These are phyloP conservation scores for Paraurostyla sp. DNA, from an alignment of 73 alveolate genomes.

Conservation along the genomic window DNA sequence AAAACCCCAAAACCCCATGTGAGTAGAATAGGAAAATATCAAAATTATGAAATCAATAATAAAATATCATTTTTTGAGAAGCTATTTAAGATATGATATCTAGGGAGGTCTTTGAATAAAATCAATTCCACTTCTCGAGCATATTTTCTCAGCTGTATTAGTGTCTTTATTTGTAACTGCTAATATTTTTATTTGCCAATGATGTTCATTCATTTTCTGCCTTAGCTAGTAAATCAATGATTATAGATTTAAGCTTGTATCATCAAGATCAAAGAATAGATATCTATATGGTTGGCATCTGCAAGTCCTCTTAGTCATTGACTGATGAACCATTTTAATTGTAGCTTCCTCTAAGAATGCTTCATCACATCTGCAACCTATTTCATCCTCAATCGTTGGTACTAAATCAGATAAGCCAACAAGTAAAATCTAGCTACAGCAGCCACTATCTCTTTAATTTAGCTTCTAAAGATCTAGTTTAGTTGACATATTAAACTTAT, in stretches of 20 bases:
- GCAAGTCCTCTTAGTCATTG: neutral
- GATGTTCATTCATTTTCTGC: neutral
- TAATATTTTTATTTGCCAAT: neutral
- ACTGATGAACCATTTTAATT: neutral
- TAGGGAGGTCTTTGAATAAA: constrained; percentile 37
- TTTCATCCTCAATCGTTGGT: neutral
- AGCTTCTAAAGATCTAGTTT: neutral
- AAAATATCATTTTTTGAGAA: neutral
- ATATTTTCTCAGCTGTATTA: constrained; percentile 17
- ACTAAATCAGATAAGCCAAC: constrained; percentile 7
- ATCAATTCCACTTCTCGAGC: neutral
- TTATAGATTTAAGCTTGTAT: neutral
- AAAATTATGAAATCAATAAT: neutral
- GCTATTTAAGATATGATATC: neutral
- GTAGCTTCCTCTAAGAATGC: constrained; percentile 38
- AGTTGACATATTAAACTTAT: neutral
- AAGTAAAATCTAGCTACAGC: constrained; percentile 1
- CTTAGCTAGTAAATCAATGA: neutral
- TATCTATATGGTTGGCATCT: neutral
- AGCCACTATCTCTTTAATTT: neutral
- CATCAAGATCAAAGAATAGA: constrained; percentile 33
- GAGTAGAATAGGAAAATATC: neutral
- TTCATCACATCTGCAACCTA: neutral
- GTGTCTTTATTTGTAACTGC: constrained; percentile 26
- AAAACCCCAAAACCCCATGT: neutral